Conservation (phyloP, 352 stramenopile species). For the Pythium dissotocum region DNA sequence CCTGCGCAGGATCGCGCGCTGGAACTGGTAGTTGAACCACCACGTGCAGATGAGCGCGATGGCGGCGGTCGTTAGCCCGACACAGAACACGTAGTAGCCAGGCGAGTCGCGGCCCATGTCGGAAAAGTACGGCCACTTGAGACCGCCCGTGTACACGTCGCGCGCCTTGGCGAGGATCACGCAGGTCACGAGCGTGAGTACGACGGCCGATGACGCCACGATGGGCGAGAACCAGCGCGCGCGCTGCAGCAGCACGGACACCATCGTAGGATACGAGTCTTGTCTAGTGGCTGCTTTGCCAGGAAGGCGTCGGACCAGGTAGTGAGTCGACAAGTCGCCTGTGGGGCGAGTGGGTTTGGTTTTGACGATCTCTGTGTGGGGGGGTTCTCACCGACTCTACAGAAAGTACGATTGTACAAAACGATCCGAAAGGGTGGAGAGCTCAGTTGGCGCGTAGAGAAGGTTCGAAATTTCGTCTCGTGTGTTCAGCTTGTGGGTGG, state of each 20-base stretch:
- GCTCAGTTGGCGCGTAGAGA: not conserved
- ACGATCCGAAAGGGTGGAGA: not conserved
- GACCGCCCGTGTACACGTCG: constrained; percentile 52
- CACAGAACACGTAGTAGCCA: constrained; percentile 55
- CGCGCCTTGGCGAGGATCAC: constrained; percentile 49
- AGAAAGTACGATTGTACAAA: not conserved
- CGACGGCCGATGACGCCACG: constrained; percentile 36
- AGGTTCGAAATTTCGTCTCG: not conserved
- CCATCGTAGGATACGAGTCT: not conserved
- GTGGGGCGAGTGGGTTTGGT: not conserved
- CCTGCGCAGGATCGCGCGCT: constrained; percentile 36
- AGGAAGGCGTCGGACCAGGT: not conserved
- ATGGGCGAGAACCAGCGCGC: constrained; percentile 33
- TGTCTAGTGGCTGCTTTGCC: not conserved
- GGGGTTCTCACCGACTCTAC: not conserved
- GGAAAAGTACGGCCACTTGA: constrained; percentile 71
- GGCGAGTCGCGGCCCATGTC: constrained; percentile 63
- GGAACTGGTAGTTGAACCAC: constrained; percentile 63
- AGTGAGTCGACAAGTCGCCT: too few relatives aligned
- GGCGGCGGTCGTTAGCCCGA: constrained; percentile 40
- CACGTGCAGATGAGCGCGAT: constrained; percentile 41
- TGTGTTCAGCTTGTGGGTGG: not conserved
- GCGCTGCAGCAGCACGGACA: constrained; percentile 13
- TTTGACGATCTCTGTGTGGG: not conserved
- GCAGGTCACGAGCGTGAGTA: constrained; percentile 55